Evolutionary conservation across 2,329 filamentous ascomycete species (phyloP), one percentile per base, ranked within the genome.

Genomic region (Fonsecaea erecta): DNA sequence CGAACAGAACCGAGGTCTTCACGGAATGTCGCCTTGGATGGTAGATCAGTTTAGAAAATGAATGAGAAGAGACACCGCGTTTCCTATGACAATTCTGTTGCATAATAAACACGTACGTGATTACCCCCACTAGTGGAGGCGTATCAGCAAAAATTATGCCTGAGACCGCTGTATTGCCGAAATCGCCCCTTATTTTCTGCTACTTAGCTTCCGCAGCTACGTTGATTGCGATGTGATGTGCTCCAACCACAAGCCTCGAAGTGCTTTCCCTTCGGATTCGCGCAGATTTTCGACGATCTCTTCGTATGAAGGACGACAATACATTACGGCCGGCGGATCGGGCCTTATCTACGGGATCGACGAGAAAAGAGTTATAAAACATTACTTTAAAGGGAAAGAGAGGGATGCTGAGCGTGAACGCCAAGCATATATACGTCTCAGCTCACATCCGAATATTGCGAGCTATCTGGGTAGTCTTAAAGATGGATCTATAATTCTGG

Each of bases 401-500:
- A 26, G 34, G 26, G 60, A 62, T 24, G 60, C 60, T 60, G 56
- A 64, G 46, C 56, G 62, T 64, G 62, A 64, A 40, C 55, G 40
- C 53, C 55, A 18, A 53, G 62, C 56, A 54, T 62, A 54, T 53
- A 9, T 24, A 40, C 59, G 59, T 43, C 32, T 62, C 21, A 48
- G 59, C 26, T 40, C 62, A 54, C 62, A 60, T 60, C 62, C 62
- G 32, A 64, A 64, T 54, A 64, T 64, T 54, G 55, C 62, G 37
- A 64, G 56, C 21, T 64, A 60, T 53, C 56, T 64, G 55, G 56
- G 62, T 6, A 60, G 62, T 53, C 28, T 61, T 43, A 54, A 64
- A 43, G 62, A 64, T 40, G 56, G 62, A 54, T 64, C 55, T 14
- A 60, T 64, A 60, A 52, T 64, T 21, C 26, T 64, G 46, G 62